Base-by-base conservation (phyloP, 2,329 filamentous ascomycete genomes). In the Phaeophleospora eucalypticola region DNA sequence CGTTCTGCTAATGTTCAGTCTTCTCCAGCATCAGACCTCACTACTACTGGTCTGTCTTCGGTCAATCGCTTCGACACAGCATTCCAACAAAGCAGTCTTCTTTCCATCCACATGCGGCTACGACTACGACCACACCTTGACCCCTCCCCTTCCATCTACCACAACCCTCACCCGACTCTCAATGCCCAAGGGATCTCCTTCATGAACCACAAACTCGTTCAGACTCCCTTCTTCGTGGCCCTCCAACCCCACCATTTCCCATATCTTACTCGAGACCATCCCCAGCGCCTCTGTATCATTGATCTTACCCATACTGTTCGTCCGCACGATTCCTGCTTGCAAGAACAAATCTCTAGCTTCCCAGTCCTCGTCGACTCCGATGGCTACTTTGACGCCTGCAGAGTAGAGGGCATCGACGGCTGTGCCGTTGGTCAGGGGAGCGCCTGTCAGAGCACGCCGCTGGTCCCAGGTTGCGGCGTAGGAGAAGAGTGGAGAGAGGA, bases 381-480 rank as follows among this genome's bases (percentile, higher is more conserved):
- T 73, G 0, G 75, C 82, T 1, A 77, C 71, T 2, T 67, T 60
- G 0, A 85, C 82, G 2, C 81, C 82, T 0, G 81, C 81, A 6
- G 74, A 73, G 0, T 82, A 54, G 1, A 86, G 71, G 10, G 59
- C 63, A 51, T 85, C 80, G 3, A 83, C 68, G 0, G 75, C 74
- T 1, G 82, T 85, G 19, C 81, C 81, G 56, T 84, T 83, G 0
- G 81, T 83, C 0, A 86, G 70, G 1, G 83, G 83, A 4, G 82
- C 82, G 1, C 83, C 83, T 0, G 80, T 76, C 9, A 86, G 68
- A 0, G 79, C 75, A 2, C 82, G 77, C 0, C 80, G 76, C 63
- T 82, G 70, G 51, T 84, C 81, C 83, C 82, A 86, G 0, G 61
- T 64, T 2, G 60, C 63, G 2, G 74, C 72, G 57, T 78, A 80